A percentile compares a stretch with the other conserved stretches of the same genome.
Evolutionary conservation across 2,329 filamentous ascomycete species (phyloP).

Genomic region (Botryotinia globosa): DNA sequence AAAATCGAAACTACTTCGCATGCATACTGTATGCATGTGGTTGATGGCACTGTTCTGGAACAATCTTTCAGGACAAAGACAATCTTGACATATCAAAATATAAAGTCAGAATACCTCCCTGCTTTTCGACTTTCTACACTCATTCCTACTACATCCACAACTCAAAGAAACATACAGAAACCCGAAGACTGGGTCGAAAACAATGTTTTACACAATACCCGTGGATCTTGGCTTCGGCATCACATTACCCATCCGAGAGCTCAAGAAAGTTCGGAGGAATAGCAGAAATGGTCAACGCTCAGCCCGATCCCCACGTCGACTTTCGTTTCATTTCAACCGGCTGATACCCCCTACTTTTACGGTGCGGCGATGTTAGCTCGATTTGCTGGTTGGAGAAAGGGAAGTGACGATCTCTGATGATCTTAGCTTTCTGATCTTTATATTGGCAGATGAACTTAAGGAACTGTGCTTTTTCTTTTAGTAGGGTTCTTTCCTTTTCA

Average conservation of each 20-base stretch:
- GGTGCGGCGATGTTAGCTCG: background rate
- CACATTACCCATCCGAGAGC: background rate
- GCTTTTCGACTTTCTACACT: background rate
- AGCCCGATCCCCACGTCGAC: background rate
- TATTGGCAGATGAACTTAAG: too few relatives aligned
- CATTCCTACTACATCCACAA: background rate
- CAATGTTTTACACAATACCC: background rate
- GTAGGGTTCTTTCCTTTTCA: background rate
- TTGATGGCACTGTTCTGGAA: background rate
- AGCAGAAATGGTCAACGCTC: background rate
- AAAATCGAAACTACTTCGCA: background rate
- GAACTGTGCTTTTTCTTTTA: too few relatives aligned
- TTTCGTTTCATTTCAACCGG: background rate
- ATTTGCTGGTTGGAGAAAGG: background rate
- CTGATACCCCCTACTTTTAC: constrained; percentile 2
- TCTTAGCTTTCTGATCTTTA: background rate
- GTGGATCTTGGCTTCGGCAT: background rate
- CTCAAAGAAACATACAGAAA: background rate
- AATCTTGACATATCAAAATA: background rate
- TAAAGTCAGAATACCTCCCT: background rate
- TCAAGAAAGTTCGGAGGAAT: background rate
- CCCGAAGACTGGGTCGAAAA: background rate
- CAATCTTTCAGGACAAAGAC: background rate
- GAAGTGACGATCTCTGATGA: background rate
- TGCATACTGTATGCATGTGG: background rate